A percentile compares a stretch with the other conserved stretches of the same genome.
Conservation (phyloP, 2,329 filamentous ascomycete genomes). For the Neurospora sp. region DNA sequence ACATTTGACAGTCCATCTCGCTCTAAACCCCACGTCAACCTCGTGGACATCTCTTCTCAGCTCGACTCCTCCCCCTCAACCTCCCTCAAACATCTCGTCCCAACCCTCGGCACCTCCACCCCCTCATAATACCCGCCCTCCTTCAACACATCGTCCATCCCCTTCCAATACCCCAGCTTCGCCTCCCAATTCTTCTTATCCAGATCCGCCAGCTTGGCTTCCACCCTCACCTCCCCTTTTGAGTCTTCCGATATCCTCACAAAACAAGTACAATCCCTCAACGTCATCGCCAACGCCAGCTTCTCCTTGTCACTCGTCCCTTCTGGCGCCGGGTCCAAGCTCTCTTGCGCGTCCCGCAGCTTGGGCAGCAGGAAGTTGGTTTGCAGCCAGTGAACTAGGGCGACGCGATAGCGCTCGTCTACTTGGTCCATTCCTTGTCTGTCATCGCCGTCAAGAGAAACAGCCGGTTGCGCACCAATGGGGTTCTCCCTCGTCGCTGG, state of each 20-base stretch:
- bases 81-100: conserved; percentile 16
- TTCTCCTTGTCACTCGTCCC: conserved; percentile 26
- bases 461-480: conserved; percentile 18
- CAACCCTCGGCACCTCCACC: conserved; percentile 13
- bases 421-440: neutral
- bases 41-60: neutral
- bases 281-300: conserved; percentile 65
- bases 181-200: conserved; percentile 62
- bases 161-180: conserved; percentile 61
- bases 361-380: conserved; percentile 28
- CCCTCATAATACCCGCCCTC: conserved; percentile 56
- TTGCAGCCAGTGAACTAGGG: conserved; percentile 25
- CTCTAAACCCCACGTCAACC: neutral
- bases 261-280: conserved; percentile 71
- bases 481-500: conserved; percentile 16
- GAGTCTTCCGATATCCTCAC: conserved; percentile 41
- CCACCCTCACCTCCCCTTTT: conserved; percentile 25
- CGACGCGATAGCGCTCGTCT: conserved; percentile 23
- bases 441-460: neutral
- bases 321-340: conserved; percentile 18
- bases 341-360: conserved; percentile 27
- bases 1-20: neutral
- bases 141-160: conserved; percentile 52
- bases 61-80: conserved; percentile 9
- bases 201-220: conserved; percentile 61